Evolutionary conservation across 2,329 filamentous ascomycete genomes (phyloP).

Genomic region (Colletotrichum zoysiae): DNA sequence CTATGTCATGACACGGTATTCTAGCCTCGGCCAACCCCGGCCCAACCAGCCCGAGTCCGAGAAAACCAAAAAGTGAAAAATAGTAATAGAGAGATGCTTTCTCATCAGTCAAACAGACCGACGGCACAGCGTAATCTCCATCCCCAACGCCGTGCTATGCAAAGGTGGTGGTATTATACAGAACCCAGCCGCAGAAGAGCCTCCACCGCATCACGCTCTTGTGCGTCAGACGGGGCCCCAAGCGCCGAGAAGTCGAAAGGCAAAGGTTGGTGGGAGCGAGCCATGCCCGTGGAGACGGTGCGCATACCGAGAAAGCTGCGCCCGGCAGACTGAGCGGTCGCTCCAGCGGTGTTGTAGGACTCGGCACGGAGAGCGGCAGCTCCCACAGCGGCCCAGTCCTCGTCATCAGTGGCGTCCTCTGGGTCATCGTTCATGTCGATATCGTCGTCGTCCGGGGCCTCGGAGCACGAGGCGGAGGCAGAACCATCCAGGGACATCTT

Average conservation of each 20-base stretch:
- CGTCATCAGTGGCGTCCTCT: constrained; percentile 91
- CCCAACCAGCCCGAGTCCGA: constrained; percentile 21
- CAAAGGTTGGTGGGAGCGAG: constrained; percentile 62
- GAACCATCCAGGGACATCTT: constrained; percentile 90
- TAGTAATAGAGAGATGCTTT: constrained; percentile 30
- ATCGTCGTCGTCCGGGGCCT: constrained; percentile 76
- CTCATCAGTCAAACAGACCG: constrained; percentile 28
- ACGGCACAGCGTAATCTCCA: constrained; percentile 37
- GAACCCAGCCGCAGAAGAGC: constrained; percentile 85
- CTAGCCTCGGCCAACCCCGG: constrained; percentile 46
- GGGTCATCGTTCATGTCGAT: constrained; percentile 79
- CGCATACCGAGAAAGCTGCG: constrained; percentile 57
- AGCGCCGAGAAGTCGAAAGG: constrained; percentile 66
- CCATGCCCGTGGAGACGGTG: constrained; percentile 67
- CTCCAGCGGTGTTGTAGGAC: constrained; percentile 69
- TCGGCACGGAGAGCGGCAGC: constrained; percentile 83
- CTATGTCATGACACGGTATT: constrained; percentile 49
- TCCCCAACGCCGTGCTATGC: constrained; percentile 66
- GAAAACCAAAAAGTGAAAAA: constrained; percentile 5
- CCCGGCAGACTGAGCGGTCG: constrained; percentile 63
- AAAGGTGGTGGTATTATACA: constrained; percentile 69
- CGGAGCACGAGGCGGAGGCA: constrained; percentile 80
- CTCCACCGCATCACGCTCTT: constrained; percentile 86
- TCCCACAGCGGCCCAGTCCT: constrained; percentile 93
- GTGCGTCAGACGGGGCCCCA: constrained; percentile 69